Percentiles rank a stretch among this genome's conserved stretches.
These are phyloP conservation scores for Eutrema salsugineum DNA, from an alignment of 441 rosid species.

Conservation along the genomic window DNA sequence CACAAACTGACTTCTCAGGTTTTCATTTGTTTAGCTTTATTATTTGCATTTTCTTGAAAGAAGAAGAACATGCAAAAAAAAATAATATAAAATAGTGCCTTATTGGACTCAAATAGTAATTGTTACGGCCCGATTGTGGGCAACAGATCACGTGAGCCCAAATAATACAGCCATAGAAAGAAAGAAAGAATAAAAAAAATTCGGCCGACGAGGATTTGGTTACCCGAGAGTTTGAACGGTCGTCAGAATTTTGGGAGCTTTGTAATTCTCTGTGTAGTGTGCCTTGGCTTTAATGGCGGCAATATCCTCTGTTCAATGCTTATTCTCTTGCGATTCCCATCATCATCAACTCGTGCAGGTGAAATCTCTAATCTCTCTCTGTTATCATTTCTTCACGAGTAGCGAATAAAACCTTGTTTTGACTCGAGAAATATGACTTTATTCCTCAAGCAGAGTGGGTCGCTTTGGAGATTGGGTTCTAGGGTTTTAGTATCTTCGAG, in stretches of 20 bases:
- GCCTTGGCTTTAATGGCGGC: conserved; percentile 42
- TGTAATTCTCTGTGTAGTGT: neutral
- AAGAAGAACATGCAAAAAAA: neutral
- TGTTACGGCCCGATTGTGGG: neutral
- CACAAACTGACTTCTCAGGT: too few species aligned
- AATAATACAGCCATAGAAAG: neutral
- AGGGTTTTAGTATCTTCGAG: conserved; percentile 23
- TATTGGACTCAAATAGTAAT: neutral
- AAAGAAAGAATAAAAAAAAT: too few species aligned
- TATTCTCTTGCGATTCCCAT: conserved; percentile 20
- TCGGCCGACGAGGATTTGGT: conserved; percentile 30
- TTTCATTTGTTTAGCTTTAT: too few species aligned
- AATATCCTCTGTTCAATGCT: conserved; percentile 25
- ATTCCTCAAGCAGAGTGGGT: conserved; percentile 22
- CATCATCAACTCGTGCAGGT: conserved; percentile 29
- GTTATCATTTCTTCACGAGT: neutral
- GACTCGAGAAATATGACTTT: neutral
- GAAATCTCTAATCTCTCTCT: neutral
- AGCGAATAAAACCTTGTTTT: neutral
- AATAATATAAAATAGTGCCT: neutral
- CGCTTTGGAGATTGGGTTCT: conserved; percentile 32
- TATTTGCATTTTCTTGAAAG: neutral
- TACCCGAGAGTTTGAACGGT: conserved; percentile 38
- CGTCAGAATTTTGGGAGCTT: conserved; percentile 9
- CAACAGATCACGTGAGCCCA: neutral